Base-by-base conservation (phyloP, 208 protist species). In the Leishmania tarentolae region DNA sequence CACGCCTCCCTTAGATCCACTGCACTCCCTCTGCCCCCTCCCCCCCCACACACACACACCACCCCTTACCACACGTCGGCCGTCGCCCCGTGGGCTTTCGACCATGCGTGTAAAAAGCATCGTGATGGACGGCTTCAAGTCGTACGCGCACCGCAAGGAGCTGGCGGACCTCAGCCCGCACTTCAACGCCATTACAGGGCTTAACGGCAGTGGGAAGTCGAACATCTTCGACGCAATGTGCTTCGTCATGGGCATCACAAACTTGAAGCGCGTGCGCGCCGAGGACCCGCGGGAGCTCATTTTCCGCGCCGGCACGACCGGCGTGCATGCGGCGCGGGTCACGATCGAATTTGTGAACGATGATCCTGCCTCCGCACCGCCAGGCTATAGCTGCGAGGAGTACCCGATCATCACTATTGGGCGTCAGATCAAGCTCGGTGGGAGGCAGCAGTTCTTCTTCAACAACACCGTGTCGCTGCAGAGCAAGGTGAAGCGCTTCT, bases 221-320 rank as follows among this genome's bases (percentile, higher is more conserved):
- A 99, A 99, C 91, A 99, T 99, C 75, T 97, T 99, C 50, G 99
- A 99, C 88, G 93, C 99, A n/a, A 99, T 99, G 84, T 99, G 99
- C 88, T 99, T 99, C 86, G 99, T 99, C 57, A 96, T 99, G 59
- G 99, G 99, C 79, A 99, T 99, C 76, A 98, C 98, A 0, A 99
- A 99, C 79, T 85, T 99, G n/a, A 97, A 94, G 53, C 93, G 99
- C 75, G 98, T 99, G 31, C 97, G 99, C 59, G 99, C 99, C 0
- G 91, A 93, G 50, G 98, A 98, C 78, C 90, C 99, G 31, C 92
- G 99, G 35, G 99, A 99, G 81, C 93, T 99, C 0, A 99, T 99
- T 17, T 99, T 99, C 88, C 99, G 99, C 85, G 94, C 99, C 56
- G 99, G 99, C 61, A 99, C 99, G 89, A 99, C 99, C 13, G 99